Evolutionary conservation across 805 yeast genomes (phyloP).

Genomic region (Starmerella geochares): DNA sequence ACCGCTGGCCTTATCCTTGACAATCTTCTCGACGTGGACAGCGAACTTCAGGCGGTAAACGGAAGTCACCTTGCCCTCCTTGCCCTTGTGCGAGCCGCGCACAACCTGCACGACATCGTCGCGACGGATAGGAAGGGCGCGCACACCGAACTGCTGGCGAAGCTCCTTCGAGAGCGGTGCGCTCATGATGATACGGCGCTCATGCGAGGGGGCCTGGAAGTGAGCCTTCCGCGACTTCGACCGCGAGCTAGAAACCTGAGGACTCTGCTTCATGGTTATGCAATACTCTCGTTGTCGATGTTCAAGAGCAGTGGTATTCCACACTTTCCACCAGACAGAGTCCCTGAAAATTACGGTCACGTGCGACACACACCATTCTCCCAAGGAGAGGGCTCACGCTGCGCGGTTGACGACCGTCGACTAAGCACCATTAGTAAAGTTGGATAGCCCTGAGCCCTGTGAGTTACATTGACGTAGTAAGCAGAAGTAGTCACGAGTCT

Average conservation of each 20-base stretch:
- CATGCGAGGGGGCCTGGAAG: slow-evolving; percentile 95
- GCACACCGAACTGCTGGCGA: slow-evolving; percentile 92
- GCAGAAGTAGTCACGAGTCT: too few species aligned
- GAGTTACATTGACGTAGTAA: too few species aligned
- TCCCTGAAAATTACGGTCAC: slow-evolving; percentile 1
- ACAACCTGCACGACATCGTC: slow-evolving; percentile 91
- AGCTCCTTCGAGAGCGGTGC: slow-evolving; percentile 99
- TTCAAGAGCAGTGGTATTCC: slow-evolving; percentile 7
- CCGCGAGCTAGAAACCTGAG: slow-evolving; percentile 95
- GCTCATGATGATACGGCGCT: slow-evolving; percentile 87
- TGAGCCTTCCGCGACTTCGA: slow-evolving; percentile 99
- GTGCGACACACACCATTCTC: background rate
- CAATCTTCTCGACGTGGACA: slow-evolving; percentile 92
- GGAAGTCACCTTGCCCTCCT: slow-evolving; percentile 94
- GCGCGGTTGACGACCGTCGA: too few species aligned
- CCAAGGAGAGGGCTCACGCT: slow-evolving; percentile 4
- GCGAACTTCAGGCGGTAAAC: slow-evolving; percentile 98
- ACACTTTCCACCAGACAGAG: slow-evolving; percentile 7
- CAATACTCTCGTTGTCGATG: slow-evolving; percentile 11
- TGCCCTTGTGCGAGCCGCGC: slow-evolving; percentile 99
- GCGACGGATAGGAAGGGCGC: slow-evolving; percentile 93
- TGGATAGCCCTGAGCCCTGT: background rate
- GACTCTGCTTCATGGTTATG: slow-evolving; percentile 28
- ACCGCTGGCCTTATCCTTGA: slow-evolving; percentile 97
- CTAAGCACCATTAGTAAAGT: background rate